Evolutionary conservation across 768 basidiomycete genomes (phyloP), one percentile per base, ranked within the genome.

Genomic region (Tricholoma furcatifolium): DNA sequence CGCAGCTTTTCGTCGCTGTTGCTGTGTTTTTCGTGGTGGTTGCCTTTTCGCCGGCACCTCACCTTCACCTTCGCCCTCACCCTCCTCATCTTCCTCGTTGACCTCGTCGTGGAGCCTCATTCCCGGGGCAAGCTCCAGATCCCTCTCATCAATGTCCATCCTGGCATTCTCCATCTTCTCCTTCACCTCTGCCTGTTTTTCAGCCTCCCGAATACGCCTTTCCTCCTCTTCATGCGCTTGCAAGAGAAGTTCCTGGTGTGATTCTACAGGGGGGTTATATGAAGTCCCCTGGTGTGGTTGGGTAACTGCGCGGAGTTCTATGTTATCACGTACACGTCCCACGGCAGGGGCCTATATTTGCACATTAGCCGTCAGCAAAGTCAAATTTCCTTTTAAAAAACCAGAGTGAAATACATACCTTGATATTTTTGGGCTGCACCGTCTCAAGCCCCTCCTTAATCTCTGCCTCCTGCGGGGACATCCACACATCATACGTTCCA

Each of bases 281-380:
- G 92, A 94, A 3, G 87, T 80, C 17, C 94, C 94, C 30, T 82
- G 83, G 58, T 91, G 90, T 0, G 94, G 94, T 3, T 83, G 70
- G 1, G 73, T 60, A 0, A 93, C 80, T 1, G 91, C 87, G 1
- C 87, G 82, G 0, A 88, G 58, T 8, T 79, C 74, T 54, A 91
- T 91, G 18, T 67, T 51, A 18, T 80, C 80, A 39, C 67, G 77
- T 0, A 78, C 76, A 49, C 79, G 74, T 9, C 65, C 63, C 3
- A 73, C 65, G 0, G 70, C 59, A 6, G 86, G 85, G 39, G 79
- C 71, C 83, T 87, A 35, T 54, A 2, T 27, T 30, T 40, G 41
- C 20, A 43, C 7, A 32, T 38, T 20, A 43, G 17, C 7, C 21
- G 32, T 44, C 10, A 43, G 35, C 10, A 14, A 42, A 43, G 44